Evolutionary conservation across 1,139 yeast genomes (phyloP), one percentile per base, ranked within the genome.

Genomic region (Trichomonascaceae sp.): DNA sequence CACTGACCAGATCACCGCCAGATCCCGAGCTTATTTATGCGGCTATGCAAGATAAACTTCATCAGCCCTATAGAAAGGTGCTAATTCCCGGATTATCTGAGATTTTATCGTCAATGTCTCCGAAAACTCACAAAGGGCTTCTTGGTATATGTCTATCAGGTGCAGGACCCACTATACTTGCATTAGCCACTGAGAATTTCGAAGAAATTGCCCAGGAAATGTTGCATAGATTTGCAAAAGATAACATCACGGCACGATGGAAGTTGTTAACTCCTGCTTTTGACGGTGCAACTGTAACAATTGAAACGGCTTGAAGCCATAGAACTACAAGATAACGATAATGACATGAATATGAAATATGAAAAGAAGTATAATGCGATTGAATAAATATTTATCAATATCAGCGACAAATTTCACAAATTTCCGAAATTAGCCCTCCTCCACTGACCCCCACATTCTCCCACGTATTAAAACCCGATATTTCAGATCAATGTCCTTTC

Each of bases 151-250:
- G 99, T 70, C 78, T 93, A 55, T 87, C 96, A 18, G 99, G 99
- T 52, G 99, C 99, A 5, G 99, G 99, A 1, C 99, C 99, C 53
- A 93, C 99, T 19, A 91, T 93, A 55, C 76, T 93, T 63, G 96
- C 96, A 53, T 78, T 93, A 60, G 99, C 99, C 12, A 90, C 96
- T 5, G 85, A 81, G 17, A 85, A 87, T 66, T 93, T 83, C 65
- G 96, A 90, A 10, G 77, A 74, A n/a, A 90, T 93, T 63, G 96
- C 99, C 20, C 66, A 70, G 3, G 87, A 82, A 54, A 90, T 93
- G 60, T 78, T 89, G 55, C 73, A 74, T 50, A 79, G 89, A 54
- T 91, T 93, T 70, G 72, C 77, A 53, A 74, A 80, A 61, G 84
- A 86, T 61, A 76, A 79, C 45, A 87, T 93, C 57, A 70, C 76